phyloP scores from a whole-genome alignment of 2,329 filamentous ascomycete genomes.

The Calonectria hawksworthii region DNA sequence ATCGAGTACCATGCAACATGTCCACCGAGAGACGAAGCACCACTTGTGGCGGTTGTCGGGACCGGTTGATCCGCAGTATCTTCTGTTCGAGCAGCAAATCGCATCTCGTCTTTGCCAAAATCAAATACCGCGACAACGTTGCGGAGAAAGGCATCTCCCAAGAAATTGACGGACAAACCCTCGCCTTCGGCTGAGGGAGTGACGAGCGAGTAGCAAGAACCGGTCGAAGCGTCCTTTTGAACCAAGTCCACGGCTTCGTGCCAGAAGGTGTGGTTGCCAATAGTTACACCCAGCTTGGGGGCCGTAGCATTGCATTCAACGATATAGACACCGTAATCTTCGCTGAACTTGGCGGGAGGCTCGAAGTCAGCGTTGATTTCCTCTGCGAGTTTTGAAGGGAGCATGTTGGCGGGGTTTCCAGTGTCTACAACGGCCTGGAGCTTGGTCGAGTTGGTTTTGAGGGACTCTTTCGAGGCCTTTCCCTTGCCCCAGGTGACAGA shows the following conservation, averaged over 20 bases:
- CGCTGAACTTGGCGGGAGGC: conserved; percentile 55
- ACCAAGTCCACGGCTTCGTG: conserved; percentile 50
- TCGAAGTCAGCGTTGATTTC: conserved; percentile 56
- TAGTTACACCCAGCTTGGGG: conserved; percentile 56
- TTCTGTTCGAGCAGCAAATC: conserved; percentile 52
- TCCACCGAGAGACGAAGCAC: not conserved
- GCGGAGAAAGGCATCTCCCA: conserved; percentile 63
- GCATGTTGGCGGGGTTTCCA: conserved; percentile 57
- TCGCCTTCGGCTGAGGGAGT: not conserved
- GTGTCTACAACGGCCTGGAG: conserved; percentile 60
- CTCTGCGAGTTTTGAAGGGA: conserved; percentile 53
- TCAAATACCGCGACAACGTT: conserved; percentile 66
- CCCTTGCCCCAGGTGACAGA: conserved; percentile 25
- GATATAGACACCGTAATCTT: conserved; percentile 48
- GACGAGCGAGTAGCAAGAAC: conserved; percentile 29
- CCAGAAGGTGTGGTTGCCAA: conserved; percentile 52
- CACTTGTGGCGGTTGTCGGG: not conserved
- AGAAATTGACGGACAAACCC: conserved; percentile 44
- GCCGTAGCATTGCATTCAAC: conserved; percentile 58
- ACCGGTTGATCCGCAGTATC: not conserved
- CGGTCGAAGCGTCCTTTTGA: conserved; percentile 29
- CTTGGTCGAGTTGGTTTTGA: conserved; percentile 44
- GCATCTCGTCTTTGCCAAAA: conserved; percentile 60
- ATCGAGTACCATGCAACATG: not conserved
- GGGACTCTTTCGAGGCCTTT: not conserved